Evolutionary conservation across 2,329 filamentous ascomycete species (phyloP).

Genomic region (Alternaria burnsii): DNA sequence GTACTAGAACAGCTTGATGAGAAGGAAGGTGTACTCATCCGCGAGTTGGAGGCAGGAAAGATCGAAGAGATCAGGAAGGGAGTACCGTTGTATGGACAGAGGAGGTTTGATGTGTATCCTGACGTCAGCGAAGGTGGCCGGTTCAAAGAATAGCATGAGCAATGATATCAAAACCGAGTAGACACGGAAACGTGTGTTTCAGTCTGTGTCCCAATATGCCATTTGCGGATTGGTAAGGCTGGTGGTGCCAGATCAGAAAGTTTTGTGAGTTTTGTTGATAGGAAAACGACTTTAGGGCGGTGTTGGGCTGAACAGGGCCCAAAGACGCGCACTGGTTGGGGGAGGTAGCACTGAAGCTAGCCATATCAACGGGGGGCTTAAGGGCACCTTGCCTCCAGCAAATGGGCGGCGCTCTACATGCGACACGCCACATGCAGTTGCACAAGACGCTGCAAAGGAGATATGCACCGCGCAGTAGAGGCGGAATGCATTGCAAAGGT

Average conservation of each 20-base stretch:
- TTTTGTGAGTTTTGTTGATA: neutral
- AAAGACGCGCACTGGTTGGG: neutral
- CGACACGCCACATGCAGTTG: constrained; percentile 9
- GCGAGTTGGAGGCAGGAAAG: constrained; percentile 56
- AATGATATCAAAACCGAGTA: neutral
- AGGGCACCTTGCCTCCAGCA: constrained; percentile 10
- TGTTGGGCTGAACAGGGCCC: neutral
- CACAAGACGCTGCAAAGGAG: constrained; percentile 2
- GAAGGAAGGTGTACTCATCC: constrained; percentile 76
- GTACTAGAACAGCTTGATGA: constrained; percentile 83
- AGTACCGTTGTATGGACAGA: constrained; percentile 84
- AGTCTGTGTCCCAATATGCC: too few relatives aligned
- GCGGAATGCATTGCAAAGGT: neutral
- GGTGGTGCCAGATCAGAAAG: neutral
- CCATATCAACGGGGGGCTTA: neutral
- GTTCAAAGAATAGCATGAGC: constrained; percentile 48
- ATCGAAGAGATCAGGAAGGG: constrained; percentile 63
- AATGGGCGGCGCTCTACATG: constrained; percentile 22
- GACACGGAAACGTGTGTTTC: neutral
- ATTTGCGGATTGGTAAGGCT: neutral
- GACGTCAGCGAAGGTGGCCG: constrained; percentile 76
- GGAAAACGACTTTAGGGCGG: neutral
- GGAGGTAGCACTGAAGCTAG: constrained; percentile 1
- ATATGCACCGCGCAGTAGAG: neutral
- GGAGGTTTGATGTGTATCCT: constrained; percentile 93